Base-by-base conservation (phyloP, 2,329 filamentous ascomycete genomes). In the Botrytis aclada region DNA sequence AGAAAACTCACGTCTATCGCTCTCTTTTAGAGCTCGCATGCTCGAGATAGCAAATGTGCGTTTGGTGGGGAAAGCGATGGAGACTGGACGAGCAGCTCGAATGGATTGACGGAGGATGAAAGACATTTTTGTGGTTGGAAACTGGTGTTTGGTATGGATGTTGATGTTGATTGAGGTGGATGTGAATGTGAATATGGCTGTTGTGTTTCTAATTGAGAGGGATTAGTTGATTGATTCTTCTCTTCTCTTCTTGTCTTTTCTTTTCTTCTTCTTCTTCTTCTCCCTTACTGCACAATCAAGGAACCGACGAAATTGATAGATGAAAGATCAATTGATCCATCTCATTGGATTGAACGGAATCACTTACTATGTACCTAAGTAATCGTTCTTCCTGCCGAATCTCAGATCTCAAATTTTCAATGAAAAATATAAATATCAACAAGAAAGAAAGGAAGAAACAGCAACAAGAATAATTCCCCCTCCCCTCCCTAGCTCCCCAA, bases 61-160 rank as follows among this genome's bases (percentile, higher is more conserved):
- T 58, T 20, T 32, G 18, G 34, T 20, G 47, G 58, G 69, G 29
- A 25, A 45, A 32, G 69, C n/a, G 18, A 63, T n/a, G 45, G 64
- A 66, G 41, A 65, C 67, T 22, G 72, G 69, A 39, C 73, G 74
- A 74, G 70, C 64, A 22, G 73, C 74, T 51, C 73, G 73, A 18
- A 74, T 61, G 66, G 75, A 72, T 69, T 74, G 76, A 67, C 77
- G 74, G 51, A 77, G 67, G 54, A 79, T 47, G 74, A 78, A 78
- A 74, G 78, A 79, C 79, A 79, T 80, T 16, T 74, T 76, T n/a
- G 29, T 39, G n/a, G n/a, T n/a, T n/a, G n/a, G n/a, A n/a, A n/a
- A n/a, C n/a, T n/a, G n/a, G n/a, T n/a, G n/a, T 25, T 39, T 56
- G 12, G 22, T 51, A 4, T 70, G n/a, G n/a, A n/a, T n/a, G n/a